Base-by-base conservation (phyloP, 2,329 filamentous ascomycete genomes). In the Hypoxylon sp. region DNA sequence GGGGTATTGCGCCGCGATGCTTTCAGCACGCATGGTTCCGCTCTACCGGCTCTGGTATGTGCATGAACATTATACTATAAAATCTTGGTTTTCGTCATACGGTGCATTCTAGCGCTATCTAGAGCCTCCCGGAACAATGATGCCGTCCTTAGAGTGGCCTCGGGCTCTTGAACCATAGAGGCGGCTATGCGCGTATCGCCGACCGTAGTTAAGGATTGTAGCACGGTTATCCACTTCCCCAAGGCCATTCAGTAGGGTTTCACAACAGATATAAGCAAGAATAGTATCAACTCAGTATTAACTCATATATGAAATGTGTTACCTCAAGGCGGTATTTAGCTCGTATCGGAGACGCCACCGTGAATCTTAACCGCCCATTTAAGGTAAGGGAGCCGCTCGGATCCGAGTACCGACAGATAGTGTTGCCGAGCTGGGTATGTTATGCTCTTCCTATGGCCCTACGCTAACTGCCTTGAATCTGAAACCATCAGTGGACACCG, bases 401-500 rank as follows among this genome's bases (percentile, higher is more conserved):
- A 46, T 47, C 54, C 50, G 54, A 54, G 29, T 53, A 46, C 51
- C 44, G 42, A 42, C 17, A 44, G 39, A 53, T 48, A 50, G 13
- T 53, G 50, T 1, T 52, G 26, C 31, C 26, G 13, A 26, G 11
- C 26, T 47, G 42, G 51, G 17, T 44, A 22, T 52, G n/a, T 39
- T 56, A 37, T 31, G 8, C 29, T 31, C 24, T 51, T 35, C 53
- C 11, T 13, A 47, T 33, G 9, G 22, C 24, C 51, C 51, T 22
- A 48, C 24, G 37, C 33, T 13, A 33, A 53, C 14, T 10, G 14
- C 48, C 46, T 48, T 48, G 46, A 33, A 55, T 55, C 31, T 61
- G 65, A 64, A 68, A 64, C 60, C 35, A 33, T 52, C 47, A 47
- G 60, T 68, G 65, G 60, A 14, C 50, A 63, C 26, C 8, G 47